Percentiles rank a stretch among this genome's conserved stretches.
These are phyloP conservation scores for Ailanthus altissimus DNA, from an alignment of 345 rosid genomes.

Conservation along the genomic window DNA sequence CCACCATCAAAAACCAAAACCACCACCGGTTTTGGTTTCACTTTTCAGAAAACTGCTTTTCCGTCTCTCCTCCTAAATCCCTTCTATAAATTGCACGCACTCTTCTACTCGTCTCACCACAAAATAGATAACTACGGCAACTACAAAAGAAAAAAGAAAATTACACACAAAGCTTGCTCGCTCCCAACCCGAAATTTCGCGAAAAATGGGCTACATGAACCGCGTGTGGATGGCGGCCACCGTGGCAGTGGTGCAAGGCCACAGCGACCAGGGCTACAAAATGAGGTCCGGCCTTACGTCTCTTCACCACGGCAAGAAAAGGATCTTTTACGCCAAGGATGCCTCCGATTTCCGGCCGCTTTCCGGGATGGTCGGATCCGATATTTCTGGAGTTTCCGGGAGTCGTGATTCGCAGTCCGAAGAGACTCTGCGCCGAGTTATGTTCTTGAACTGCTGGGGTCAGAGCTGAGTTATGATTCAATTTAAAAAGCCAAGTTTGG, in stretches of 20 bases:
- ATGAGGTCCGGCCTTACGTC: conserved; percentile 49
- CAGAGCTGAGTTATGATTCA: conserved; percentile 39
- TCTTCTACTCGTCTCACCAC: no score
- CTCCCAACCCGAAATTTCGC: background rate
- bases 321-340: conserved; percentile 34
- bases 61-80: background rate
- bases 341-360: conserved; percentile 59
- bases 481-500: background rate
- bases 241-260: conserved; percentile 66
- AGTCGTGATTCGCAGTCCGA: conserved; percentile 43
- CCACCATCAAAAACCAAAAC: conserved; percentile 11
- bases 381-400: conserved; percentile 28
- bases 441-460: conserved; percentile 94
- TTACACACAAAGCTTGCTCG: no score
- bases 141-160: no score
- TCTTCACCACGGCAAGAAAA: conserved; percentile 48
- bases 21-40: background rate
- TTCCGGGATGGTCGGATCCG: conserved; percentile 43
- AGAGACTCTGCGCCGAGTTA: conserved; percentile 73
- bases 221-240: conserved; percentile 76
- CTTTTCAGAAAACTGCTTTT: background rate
- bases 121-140: no score
- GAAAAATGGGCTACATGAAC: conserved; percentile 53
- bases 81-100: conserved; percentile 19
- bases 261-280: conserved; percentile 57